Conservation (phyloP, 768 basidiomycete genomes). For the Mycena haematopus region DNA sequence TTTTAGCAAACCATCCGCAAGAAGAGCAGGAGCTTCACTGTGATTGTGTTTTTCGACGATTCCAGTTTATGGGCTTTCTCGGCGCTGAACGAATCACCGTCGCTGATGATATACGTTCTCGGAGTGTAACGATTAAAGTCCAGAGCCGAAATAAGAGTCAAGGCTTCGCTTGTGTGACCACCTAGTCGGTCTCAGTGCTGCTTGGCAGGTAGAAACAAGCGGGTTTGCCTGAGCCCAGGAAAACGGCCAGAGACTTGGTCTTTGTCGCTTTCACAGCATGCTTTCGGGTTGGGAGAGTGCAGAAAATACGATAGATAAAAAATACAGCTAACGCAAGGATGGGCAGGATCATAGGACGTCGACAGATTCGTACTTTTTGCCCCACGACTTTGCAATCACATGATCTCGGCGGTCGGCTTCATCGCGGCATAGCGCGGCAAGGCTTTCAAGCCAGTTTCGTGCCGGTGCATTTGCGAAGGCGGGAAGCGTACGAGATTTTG, state of each 20-base stretch:
- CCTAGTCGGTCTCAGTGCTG: conserved; percentile 54
- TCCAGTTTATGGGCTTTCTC: conserved; percentile 77
- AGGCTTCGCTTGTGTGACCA: conserved; percentile 91
- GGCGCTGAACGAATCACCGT: conserved; percentile 81
- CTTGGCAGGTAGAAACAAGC: conserved; percentile 7
- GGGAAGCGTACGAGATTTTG: too few species aligned
- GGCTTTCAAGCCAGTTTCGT: too few species aligned
- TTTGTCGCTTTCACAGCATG: neutral
- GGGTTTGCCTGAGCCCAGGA: conserved; percentile 87
- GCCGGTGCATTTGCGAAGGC: too few species aligned
- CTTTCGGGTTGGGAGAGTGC: conserved; percentile 17
- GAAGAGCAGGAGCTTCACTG: conserved; percentile 27
- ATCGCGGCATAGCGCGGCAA: too few species aligned
- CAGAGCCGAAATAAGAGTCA: conserved; percentile 73
- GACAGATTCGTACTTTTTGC: too few species aligned
- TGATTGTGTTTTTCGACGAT: conserved; percentile 37
- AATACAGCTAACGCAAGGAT: neutral
- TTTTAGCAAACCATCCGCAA: conserved; percentile 5
- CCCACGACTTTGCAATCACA: too few species aligned
- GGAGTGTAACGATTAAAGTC: conserved; percentile 78
- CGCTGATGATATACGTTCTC: conserved; percentile 81
- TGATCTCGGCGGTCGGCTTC: too few species aligned
- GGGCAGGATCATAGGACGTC: conserved; percentile 4
- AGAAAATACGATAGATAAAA: conserved; percentile 25
- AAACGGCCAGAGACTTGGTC: conserved; percentile 66